phyloP scores from a whole-genome alignment of 2,329 filamentous ascomycete species.

The Bipolaris cookei region DNA sequence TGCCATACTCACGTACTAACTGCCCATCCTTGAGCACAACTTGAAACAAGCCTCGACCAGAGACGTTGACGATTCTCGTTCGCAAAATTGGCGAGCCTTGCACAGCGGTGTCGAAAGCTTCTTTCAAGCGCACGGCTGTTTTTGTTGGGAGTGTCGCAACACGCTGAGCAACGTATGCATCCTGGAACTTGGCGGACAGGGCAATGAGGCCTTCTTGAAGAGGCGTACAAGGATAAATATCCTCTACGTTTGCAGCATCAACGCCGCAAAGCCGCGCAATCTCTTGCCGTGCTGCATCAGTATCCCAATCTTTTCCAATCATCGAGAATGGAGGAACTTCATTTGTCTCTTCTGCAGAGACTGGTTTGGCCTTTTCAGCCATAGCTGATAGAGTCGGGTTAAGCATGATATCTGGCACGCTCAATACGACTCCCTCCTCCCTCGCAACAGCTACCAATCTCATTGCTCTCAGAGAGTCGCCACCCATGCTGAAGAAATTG shows the following conservation, averaged over 20 bases:
- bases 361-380: constrained; percentile 47
- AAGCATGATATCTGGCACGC: constrained; percentile 63
- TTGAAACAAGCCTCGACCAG: constrained; percentile 48
- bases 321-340: constrained; percentile 46
- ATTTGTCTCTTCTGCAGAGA: constrained; percentile 24
- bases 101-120: constrained; percentile 48
- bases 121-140: constrained; percentile 40
- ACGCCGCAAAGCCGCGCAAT: constrained; percentile 46
- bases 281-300: constrained; percentile 46
- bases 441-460: constrained; percentile 64
- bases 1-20: constrained; percentile 38
- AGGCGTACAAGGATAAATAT: constrained; percentile 53
- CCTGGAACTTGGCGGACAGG: constrained; percentile 45
- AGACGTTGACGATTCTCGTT: constrained; percentile 49
- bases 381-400: constrained; percentile 55
- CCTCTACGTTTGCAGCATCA: constrained; percentile 39
- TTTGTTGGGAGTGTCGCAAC: constrained; percentile 43
- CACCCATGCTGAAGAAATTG: constrained; percentile 57
- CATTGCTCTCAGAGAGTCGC: constrained; percentile 60
- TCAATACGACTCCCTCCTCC: constrained; percentile 56
- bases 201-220: constrained; percentile 53
- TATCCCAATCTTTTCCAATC: constrained; percentile 31
- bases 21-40: constrained; percentile 45
- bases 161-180: constrained; percentile 50
- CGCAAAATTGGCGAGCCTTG: constrained; percentile 47